Evolutionary conservation across 495 filamentous ascomycete genomes (phyloP).

Genomic region (Diplogelasinospora grovesii): DNA sequence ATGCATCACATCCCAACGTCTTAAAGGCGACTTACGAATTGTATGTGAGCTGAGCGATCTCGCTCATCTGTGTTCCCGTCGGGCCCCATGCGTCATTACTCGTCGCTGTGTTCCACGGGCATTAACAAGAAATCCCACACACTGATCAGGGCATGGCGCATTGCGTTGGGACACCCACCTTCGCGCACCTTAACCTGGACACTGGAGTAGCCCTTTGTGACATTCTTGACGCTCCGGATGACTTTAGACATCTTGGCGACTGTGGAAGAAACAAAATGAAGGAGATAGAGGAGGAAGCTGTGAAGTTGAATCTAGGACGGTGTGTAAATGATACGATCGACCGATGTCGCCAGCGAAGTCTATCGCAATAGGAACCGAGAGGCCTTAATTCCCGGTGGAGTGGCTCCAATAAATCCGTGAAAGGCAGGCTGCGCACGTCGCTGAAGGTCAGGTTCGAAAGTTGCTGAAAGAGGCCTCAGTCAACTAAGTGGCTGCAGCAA

Average conservation of each 20-base stretch:
- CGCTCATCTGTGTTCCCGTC: constrained; percentile 96
- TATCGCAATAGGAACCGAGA: no score
- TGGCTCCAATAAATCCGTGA: no score
- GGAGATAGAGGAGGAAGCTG: neutral
- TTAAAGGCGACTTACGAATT: constrained; percentile 74
- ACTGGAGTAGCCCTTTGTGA: constrained; percentile 96
- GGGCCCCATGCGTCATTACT: constrained; percentile 99
- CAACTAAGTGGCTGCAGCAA: no score
- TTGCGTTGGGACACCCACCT: constrained; percentile 54
- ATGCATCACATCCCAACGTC: no score
- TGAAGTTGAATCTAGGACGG: no score
- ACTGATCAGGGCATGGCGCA: constrained; percentile 11
- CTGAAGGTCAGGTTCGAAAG: no score
- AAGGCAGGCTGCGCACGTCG: no score
- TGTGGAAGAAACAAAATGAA: neutral
- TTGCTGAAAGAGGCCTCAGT: no score
- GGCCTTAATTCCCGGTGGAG: no score
- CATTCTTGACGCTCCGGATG: constrained; percentile 97
- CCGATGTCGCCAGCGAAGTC: constrained; percentile 4
- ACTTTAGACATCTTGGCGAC: constrained; percentile 84
- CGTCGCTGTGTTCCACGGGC: constrained; percentile 57
- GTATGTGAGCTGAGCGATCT: constrained; percentile 95
- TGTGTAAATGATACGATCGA: neutral
- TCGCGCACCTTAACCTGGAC: constrained; percentile 99
- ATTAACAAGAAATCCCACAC: neutral